phyloP scores from a whole-genome alignment of 2,329 filamentous ascomycete genomes.

The Cryphonectria parasitica region DNA sequence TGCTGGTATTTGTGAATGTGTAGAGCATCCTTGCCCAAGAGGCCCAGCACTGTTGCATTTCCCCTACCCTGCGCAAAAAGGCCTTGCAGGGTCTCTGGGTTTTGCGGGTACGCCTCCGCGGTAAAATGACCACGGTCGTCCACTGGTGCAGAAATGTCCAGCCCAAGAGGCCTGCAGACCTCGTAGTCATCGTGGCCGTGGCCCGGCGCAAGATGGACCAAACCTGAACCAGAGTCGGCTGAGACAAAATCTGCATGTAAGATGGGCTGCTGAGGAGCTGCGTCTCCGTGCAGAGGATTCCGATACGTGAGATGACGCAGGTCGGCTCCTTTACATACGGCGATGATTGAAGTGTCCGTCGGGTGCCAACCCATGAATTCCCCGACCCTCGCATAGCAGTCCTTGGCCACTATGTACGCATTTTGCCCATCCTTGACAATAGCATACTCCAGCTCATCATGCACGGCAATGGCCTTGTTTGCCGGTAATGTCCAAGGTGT shows the following conservation, averaged over 20 bases:
- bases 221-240: constrained; percentile 83
- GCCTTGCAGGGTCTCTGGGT: constrained; percentile 68
- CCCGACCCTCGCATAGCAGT: constrained; percentile 65
- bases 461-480: constrained; percentile 86
- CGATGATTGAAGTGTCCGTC: constrained; percentile 42
- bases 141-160: constrained; percentile 80
- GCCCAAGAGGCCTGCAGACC: constrained; percentile 70
- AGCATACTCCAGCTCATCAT: constrained; percentile 73
- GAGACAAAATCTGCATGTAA: constrained; percentile 89
- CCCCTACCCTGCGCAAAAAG: constrained; percentile 58
- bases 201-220: constrained; percentile 94
- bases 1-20: constrained; percentile 74
- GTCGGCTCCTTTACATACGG: constrained; percentile 56
- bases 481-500: constrained; percentile 97
- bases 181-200: constrained; percentile 98
- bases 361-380: constrained; percentile 49
- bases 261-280: constrained; percentile 66
- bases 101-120: constrained; percentile 72
- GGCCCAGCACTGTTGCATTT: constrained; percentile 60
- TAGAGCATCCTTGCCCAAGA: constrained; percentile 70
- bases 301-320: constrained; percentile 69
- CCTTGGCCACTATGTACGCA: constrained; percentile 72
- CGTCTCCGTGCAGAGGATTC: constrained; percentile 68
- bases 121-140: constrained; percentile 84
- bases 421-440: constrained; percentile 62